Conservation (phyloP, 2,329 filamentous ascomycete species). For the Knufia petricola region DNA sequence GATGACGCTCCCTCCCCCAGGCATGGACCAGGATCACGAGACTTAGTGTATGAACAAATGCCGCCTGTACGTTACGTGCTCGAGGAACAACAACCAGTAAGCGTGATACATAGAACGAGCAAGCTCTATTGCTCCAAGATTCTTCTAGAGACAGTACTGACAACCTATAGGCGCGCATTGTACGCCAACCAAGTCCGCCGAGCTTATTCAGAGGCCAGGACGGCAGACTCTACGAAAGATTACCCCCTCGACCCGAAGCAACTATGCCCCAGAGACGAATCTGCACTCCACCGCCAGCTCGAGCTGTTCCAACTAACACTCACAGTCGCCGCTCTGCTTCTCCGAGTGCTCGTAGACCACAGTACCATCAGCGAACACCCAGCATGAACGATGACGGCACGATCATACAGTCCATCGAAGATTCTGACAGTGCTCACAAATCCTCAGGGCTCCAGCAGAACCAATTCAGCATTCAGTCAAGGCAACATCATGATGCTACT, state of each 20-base stretch:
- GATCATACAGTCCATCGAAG: constrained; percentile 20
- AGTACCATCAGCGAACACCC: constrained; percentile 8
- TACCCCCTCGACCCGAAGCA: constrained; percentile 10
- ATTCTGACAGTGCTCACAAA: constrained; percentile 16
- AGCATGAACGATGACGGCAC: constrained; percentile 15
- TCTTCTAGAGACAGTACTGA: background rate
- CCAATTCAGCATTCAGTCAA: constrained; percentile 9
- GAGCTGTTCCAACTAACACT: background rate
- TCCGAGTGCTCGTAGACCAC: constrained; percentile 9
- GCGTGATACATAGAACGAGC: background rate
- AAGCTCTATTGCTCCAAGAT: background rate
- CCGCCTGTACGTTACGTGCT: background rate
- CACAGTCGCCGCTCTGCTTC: constrained; percentile 17
- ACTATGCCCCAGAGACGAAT: constrained; percentile 9
- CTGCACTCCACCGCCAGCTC: constrained; percentile 5
- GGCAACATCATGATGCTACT: background rate
- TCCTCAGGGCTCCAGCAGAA: constrained; percentile 12
- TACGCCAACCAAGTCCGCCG: constrained; percentile 14
- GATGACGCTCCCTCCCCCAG: background rate
- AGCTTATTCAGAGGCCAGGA: constrained; percentile 16
- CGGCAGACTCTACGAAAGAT: constrained; percentile 17
- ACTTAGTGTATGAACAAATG: background rate
- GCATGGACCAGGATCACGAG: background rate
- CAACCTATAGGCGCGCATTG: constrained; percentile 11
- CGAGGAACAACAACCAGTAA: constrained; percentile 7